Conservation (phyloP, 179 eudicot genomes). For the Spergularia azorica region DNA sequence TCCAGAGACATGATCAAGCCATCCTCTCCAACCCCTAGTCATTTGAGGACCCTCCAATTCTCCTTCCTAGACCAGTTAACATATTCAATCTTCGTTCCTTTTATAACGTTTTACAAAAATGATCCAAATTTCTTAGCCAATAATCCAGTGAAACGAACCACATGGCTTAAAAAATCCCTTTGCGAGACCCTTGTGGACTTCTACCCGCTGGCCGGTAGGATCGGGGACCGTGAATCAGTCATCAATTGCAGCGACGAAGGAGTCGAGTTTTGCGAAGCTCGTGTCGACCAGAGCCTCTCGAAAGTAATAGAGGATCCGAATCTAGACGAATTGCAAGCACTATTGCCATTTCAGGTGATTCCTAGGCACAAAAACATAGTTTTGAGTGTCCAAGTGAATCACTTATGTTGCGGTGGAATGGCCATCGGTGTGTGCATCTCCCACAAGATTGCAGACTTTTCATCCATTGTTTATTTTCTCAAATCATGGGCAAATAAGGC, state of each 20-base stretch:
- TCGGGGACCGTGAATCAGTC: conserved; percentile 16
- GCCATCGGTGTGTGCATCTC: conserved; percentile 19
- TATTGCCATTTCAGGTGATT: conserved; percentile 16
- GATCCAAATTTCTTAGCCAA: neutral
- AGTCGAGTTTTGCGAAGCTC: conserved; percentile 36
- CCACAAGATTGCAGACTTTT: conserved; percentile 23
- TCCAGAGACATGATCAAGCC: conserved; percentile 4
- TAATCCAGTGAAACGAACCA: neutral
- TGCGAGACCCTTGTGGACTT: conserved; percentile 35
- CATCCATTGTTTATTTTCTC: neutral
- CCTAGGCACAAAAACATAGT: neutral
- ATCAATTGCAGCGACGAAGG: conserved; percentile 35
- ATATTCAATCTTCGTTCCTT: no score
- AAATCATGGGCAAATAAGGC: conserved; percentile 4
- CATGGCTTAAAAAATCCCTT: conserved; percentile 40
- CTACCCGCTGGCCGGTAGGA: conserved; percentile 47
- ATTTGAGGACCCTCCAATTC: neutral
- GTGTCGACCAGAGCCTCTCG: neutral
- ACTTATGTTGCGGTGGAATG: conserved; percentile 23
- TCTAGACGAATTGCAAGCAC: neutral
- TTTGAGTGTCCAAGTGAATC: conserved; percentile 19
- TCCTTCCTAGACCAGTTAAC: neutral
- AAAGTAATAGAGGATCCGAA: neutral
- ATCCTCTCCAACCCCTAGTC: neutral
- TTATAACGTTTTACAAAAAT: neutral